phyloP scores from a whole-genome alignment of 2,329 filamentous ascomycete genomes.

The Apiospora koreana region DNA sequence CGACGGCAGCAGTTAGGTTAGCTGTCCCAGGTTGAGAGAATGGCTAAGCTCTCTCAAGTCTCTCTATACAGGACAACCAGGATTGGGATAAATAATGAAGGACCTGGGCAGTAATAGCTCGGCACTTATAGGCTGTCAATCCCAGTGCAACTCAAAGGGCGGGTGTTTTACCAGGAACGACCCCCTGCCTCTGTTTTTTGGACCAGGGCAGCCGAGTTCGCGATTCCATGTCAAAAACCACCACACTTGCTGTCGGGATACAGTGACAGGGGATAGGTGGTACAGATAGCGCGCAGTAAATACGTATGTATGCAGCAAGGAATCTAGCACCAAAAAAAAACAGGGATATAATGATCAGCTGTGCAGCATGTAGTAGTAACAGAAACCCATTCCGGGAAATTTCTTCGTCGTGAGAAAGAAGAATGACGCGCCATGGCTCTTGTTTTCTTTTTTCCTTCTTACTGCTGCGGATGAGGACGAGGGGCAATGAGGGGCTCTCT shows the following conservation, averaged over 20 bases:
- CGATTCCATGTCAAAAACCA: background rate
- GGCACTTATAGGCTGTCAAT: background rate
- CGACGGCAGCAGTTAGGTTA: background rate
- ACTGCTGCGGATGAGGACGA: background rate
- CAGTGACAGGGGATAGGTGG: background rate
- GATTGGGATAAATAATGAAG: slow-evolving; percentile 4
- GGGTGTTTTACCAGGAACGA: slow-evolving; percentile 8
- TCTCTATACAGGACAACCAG: background rate
- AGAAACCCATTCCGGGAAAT: slow-evolving; percentile 9
- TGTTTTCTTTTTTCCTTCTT: background rate
- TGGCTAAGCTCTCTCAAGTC: background rate
- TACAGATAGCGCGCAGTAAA: background rate
- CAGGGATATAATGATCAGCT: background rate
- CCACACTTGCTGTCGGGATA: background rate
- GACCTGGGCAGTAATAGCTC: slow-evolving; percentile 6
- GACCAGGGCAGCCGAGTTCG: background rate
- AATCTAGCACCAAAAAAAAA: background rate
- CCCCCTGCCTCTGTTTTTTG: background rate
- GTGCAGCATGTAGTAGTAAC: slow-evolving; percentile 1
- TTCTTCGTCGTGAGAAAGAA: background rate
- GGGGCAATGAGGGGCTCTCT: background rate
- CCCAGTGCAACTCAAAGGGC: slow-evolving; percentile 1
- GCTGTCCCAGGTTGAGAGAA: background rate
- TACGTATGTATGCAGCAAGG: background rate
- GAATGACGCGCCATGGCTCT: background rate